Evolutionary conservation across 2,329 filamentous ascomycete species (phyloP), one percentile per base, ranked within the genome.

Genomic region (Didymella segeticola): DNA sequence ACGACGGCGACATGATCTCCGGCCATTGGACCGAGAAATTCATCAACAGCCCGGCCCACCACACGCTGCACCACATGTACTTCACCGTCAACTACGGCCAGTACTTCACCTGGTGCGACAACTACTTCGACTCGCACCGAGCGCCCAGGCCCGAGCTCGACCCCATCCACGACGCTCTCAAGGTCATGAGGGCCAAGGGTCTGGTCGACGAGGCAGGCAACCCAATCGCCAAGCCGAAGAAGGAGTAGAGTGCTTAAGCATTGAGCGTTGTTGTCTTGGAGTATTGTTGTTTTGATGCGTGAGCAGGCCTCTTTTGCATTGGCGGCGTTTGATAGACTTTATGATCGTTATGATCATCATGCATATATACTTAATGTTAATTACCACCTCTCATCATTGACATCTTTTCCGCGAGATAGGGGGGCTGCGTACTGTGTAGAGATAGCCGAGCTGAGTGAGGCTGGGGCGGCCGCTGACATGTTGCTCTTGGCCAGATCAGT

Each of bases 31-130:
- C 75, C 15, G 78, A 79, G 53, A 78, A 75, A 56, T 79, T 73
- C 61, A 76, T 80, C 72, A 80, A 80, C 73, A 78, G 77, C 57
- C 77, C 79, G 6, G 78, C 79, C 10, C 77, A 79, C 64, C 78
- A 80, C 71, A 79, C 78, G 4, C 70, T 80, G 26, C 78, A 80
- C 64, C 78, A 80, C 69, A 77, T 80, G 66, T 80, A 79, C 69
- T 80, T 80, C 63, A 80, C 75, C 55, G 75, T 77, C 75, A 80
- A 80, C 69, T 80, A 80, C 65, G 78, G 78, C 53, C 78, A 80
- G 66, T 80, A 79, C 66, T 80, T 80, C 57, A 80, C 78, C 56
- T 80, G 77, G 77, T 77, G 76, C 60, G 78, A 79, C 62, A 72
- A 45, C 66, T 79, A 75, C 63, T 80, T 77, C 57, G 71, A 73